phyloP scores from a whole-genome alignment of 2,329 filamentous ascomycete genomes.

The Cordyceps cicadae region DNA sequence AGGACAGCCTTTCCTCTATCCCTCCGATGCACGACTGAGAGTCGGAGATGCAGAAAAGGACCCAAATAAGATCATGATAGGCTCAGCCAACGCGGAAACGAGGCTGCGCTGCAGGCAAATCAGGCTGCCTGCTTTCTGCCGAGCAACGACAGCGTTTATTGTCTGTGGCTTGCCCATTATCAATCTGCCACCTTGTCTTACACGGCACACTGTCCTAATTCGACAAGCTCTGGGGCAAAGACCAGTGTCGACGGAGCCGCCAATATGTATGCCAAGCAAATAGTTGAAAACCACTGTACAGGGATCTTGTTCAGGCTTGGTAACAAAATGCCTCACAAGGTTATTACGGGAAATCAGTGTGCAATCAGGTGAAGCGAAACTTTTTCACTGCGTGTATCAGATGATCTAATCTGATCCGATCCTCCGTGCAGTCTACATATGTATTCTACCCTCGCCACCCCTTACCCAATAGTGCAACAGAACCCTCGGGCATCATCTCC shows the following conservation, averaged over 20 bases:
- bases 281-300: neutral
- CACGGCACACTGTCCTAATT: neutral
- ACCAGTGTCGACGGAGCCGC: neutral
- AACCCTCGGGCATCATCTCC: too few species aligned
- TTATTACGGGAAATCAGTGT: neutral
- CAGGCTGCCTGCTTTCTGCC: neutral
- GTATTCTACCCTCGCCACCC: too few species aligned
- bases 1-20: neutral
- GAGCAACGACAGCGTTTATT: neutral
- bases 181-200: too few species aligned
- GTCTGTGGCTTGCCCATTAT: neutral
- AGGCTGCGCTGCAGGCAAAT: neutral
- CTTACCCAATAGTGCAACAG: too few species aligned
- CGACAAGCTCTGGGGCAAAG: neutral
- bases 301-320: neutral
- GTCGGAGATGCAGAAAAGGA: neutral
- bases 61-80: neutral
- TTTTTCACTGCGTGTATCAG: neutral
- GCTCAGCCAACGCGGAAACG: neutral
- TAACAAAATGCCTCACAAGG: neutral
- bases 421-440: too few species aligned
- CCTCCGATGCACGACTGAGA: neutral
- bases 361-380: neutral
- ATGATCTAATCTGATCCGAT: constrained; percentile 2
- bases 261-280: neutral